Evolutionary conservation across 176 grass and related monocot genomes (phyloP), one percentile per base, ranked within the genome.

Genomic region (Avena atlantica): DNA sequence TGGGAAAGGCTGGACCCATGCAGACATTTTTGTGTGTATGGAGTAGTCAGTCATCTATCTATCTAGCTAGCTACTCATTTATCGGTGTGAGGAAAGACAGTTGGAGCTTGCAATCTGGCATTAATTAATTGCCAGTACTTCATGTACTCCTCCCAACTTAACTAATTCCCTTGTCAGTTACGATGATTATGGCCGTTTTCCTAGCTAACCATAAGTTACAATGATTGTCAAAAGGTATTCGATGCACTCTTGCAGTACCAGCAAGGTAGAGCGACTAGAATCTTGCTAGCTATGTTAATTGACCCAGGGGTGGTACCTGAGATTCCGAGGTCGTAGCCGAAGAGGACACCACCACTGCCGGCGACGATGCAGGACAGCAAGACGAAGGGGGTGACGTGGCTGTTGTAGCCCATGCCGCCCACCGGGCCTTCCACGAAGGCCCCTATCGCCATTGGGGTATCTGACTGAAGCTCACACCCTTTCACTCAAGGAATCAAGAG

Each of bases 241-340:
- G 31, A 34, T 3, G 31, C 31, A 34, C 3, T 34, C 31, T 31
- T 34, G 31, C 31, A 34, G 31, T 34, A 34, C 31, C 31, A 34
- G 31, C 0, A 34, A 34, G 31, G 31, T 34, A 34, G 31, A 34
- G 31, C 31, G 31, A 34, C 31, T 34, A 34, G 31, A 34, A 34
- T 34, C 31, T 34, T 34, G 31, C 31, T 34, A 34, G 31, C 31
- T 34, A 34, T 34, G 31, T 34, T 34, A 34, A 34, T 34, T 34
- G 31, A 34, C 31, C 31, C 31, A 34, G 31, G 8, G 42, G 8
- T 7, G 42, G 52, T 83, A 95, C 96, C 96, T 81, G 96, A 98
- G 86, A 98, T 90, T 62, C 96, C 96, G 63, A 98, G 96, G 86
- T 98, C 96, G 42, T 98, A 98, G 71, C 96, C 96, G 90, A 95